Evolutionary conservation across 345 rosid genomes (phyloP).

Genomic region (Pistacia vera): DNA sequence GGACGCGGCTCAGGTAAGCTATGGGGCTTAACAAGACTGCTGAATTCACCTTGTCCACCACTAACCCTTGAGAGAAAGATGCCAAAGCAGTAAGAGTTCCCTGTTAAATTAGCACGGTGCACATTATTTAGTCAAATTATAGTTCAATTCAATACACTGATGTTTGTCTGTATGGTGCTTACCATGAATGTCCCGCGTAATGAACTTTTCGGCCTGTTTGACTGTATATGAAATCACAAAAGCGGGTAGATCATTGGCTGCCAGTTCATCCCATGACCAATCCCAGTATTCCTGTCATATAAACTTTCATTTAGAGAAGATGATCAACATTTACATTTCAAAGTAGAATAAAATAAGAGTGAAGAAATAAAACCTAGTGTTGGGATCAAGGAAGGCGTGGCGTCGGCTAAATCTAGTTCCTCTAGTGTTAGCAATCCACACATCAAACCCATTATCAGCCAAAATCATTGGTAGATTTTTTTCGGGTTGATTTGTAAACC

Average conservation of each 20-base stretch:
- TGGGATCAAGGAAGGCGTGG: conserved; percentile 56
- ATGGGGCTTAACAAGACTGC: conserved; percentile 78
- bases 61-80: conserved; percentile 77
- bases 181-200: conserved; percentile 96
- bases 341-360: no score
- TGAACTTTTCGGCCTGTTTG: conserved; percentile 69
- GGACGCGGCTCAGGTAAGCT: conserved; percentile 90
- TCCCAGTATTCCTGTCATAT: conserved; percentile 70
- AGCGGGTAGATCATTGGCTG: conserved; percentile 63
- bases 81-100: conserved; percentile 79
- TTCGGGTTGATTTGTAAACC: conserved; percentile 78
- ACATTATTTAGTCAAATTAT: neutral
- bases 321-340: neutral
- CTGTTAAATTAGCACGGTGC: conserved; percentile 27
- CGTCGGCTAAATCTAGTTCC: conserved; percentile 79
- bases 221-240: conserved; percentile 53
- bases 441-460: conserved; percentile 89
- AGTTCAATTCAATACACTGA: no score
- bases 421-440: conserved; percentile 83
- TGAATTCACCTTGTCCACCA: conserved; percentile 59
- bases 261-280: conserved; percentile 97
- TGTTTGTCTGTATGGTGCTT: neutral
- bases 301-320: neutral
- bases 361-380: neutral
- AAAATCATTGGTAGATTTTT: conserved; percentile 74